Percentiles rank a stretch among this genome's conserved stretches.
Evolutionary conservation across 306 rosid species (phyloP).

Genomic region (Dalbergia cultrata): DNA sequence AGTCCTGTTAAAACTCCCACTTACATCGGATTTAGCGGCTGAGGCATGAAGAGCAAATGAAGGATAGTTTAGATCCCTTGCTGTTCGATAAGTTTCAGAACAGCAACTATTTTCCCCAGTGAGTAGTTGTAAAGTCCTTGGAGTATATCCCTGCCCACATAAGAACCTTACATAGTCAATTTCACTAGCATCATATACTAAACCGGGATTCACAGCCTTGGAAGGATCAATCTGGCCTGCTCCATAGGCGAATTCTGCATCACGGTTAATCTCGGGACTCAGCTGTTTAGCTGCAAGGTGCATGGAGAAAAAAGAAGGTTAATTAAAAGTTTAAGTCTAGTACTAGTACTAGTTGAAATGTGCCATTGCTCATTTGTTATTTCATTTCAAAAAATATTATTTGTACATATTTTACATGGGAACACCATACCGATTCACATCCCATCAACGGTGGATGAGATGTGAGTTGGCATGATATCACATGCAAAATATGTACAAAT

Average conservation of each 20-base stretch:
- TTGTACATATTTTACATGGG: too few relatives aligned
- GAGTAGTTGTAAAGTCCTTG: constrained; percentile 31
- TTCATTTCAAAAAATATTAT: too few relatives aligned
- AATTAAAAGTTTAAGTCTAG: too few relatives aligned
- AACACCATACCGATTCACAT: too few relatives aligned
- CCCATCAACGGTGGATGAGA: too few relatives aligned
- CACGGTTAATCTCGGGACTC: constrained; percentile 18
- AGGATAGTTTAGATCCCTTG: constrained; percentile 56
- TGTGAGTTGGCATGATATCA: too few relatives aligned
- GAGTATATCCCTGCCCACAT: constrained; percentile 58
- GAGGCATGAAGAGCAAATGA: constrained; percentile 50
- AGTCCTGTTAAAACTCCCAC: constrained; percentile 50
- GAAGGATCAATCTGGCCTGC: constrained; percentile 56
- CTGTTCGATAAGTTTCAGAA: constrained; percentile 23
- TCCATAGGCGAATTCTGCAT: constrained; percentile 55
- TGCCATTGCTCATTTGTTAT: background rate
- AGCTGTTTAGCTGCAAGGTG: constrained; percentile 45
- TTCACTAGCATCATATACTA: constrained; percentile 53
- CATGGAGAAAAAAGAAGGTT: background rate
- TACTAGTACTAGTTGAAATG: background rate
- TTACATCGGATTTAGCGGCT: background rate
- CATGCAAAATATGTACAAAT: too few relatives aligned
- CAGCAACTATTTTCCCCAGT: constrained; percentile 52
- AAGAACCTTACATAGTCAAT: constrained; percentile 47
- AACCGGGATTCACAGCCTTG: constrained; percentile 48